These are phyloP conservation scores for Neckera pumila DNA, from an alignment of 225 moss, liverwort and hornwort species.

Conservation along the genomic window DNA sequence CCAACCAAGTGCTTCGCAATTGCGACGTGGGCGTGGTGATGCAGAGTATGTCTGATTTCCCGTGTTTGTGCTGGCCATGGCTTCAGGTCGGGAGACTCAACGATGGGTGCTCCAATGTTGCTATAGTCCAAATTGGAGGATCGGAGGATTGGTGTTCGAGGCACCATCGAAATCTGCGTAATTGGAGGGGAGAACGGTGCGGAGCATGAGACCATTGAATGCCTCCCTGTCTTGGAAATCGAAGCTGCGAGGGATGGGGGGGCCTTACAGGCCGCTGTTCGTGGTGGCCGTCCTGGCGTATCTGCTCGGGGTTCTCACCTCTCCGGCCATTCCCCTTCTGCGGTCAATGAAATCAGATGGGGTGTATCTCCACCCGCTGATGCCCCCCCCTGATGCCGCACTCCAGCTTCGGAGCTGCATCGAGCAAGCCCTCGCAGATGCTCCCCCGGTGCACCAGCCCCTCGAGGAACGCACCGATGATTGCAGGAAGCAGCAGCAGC, in stretches of 20 bases:
- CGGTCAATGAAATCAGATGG: not conserved
- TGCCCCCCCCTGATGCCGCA: not conserved
- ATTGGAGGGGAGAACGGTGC: not conserved
- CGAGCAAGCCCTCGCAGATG: not conserved
- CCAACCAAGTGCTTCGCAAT: not conserved
- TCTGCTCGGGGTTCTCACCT: conserved; percentile 34
- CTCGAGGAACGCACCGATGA: not conserved
- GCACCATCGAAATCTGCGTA: not conserved
- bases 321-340: conserved; percentile 10
- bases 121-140: not conserved
- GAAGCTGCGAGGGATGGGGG: conserved; percentile 5
- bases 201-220: not conserved
- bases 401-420: not conserved
- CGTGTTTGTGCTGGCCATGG: not conserved
- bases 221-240: conserved; percentile 14
- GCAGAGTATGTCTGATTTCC: not conserved
- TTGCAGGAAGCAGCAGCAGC: not conserved
- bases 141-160: not conserved
- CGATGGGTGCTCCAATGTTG: not conserved
- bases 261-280: conserved; percentile 9
- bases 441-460: not conserved
- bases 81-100: not conserved
- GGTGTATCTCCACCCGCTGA: not conserved
- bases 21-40: not conserved
- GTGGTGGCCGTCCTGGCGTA: conserved; percentile 28